Evolutionary conservation across 768 basidiomycete species (phyloP), one percentile per base, ranked within the genome.

Genomic region (Mycena olivaceomarginata): DNA sequence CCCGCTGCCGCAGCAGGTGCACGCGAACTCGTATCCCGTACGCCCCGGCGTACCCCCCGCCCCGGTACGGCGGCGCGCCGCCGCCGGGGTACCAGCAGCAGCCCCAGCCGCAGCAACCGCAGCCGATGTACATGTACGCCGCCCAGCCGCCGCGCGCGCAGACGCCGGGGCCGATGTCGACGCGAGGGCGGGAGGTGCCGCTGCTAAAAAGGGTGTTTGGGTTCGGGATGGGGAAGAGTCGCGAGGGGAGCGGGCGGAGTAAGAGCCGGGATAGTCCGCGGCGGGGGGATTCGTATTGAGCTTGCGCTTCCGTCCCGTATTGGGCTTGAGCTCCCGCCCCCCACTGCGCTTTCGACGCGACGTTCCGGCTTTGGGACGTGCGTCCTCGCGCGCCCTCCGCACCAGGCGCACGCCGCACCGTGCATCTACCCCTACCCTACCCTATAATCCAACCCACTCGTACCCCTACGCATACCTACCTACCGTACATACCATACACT

Each of bases 171-270:
- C 59, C 74, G 16, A 46, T 51, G 59, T 31, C 31, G 46, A 53
- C 43, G 8, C 59, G 60, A 4, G n/a, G 25, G 63, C 20, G 22
- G 18, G 74, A 75, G 53, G 74, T 69, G 22, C 63, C 74, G 68
- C 22, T 75, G 68, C 11, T 75, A 6, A 75, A 75, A 20, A n/a
- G 74, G 15, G 51, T 75, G 62, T 75, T 75, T 70, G 68, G 74
- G 53, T 70, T 75, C 39, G 74, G 67, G 0, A 46, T 67, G 12
- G 68, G 63, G 25, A 51, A 39, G 20, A 57, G 51, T 16, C 4
- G 67, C 9, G 53, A 57, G 15, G 11, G 56, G 40, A 69, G 68
- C 25, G 31, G 31, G 31, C 53, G 56, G 68, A 59, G 56, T 69
- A 5, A 20, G 59, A 39, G 59, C 9, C 31, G 25, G 31, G 53